Evolutionary conservation across 192 early-diverging fungal genomes (phyloP), one percentile per base, ranked within the genome.

Genomic region (Glomus cerebriforme): DNA sequence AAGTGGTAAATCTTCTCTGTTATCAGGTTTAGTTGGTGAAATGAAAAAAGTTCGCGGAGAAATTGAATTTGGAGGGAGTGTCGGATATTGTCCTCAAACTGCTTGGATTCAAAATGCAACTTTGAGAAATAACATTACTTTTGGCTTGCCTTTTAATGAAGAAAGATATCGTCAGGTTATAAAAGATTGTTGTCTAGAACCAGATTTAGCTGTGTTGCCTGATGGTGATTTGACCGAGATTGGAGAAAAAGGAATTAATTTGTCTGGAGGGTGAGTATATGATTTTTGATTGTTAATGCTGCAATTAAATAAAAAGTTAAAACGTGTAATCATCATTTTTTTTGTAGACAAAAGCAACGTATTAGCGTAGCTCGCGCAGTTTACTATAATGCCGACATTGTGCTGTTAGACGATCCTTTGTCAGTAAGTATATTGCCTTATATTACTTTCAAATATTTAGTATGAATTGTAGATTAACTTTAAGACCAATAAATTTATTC

Each of bases 61-160:
- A 1, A 70, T 83, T 7, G 83, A 79, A 59, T 70, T 93, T 62
- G 84, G 83, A 75, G 91, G 92, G 26, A 82, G 81, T 32, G 81
- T 88, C 1, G 87, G 83, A 4, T 92, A 90, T 85, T 84, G 88
- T 54, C 85, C 88, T 15, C 92, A 93, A 75, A 85, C 88, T 78
- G 89, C 89, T 0, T 94, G 93, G 91, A 73, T 94, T 13, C 78
- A 92, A 65, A 94, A 93, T 79, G 81, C 88, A 5, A 91, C 92
- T 2, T 81, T 96, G 19, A 86, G 88, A 12, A 90, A 90, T 13
- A 96, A 96, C 78, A 90, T 96, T 83, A 45, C 92, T 29, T 95
- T 96, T 84, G 94, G 94, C 0, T 87, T 83, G 15, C 72, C 83
- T 1, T 91, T 86, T 49, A 85, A 96, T 59, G 81, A 82, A 27